These are phyloP conservation scores for Terfezia boudieri DNA, from an alignment of 495 filamentous ascomycete genomes.

Conservation along the genomic window DNA sequence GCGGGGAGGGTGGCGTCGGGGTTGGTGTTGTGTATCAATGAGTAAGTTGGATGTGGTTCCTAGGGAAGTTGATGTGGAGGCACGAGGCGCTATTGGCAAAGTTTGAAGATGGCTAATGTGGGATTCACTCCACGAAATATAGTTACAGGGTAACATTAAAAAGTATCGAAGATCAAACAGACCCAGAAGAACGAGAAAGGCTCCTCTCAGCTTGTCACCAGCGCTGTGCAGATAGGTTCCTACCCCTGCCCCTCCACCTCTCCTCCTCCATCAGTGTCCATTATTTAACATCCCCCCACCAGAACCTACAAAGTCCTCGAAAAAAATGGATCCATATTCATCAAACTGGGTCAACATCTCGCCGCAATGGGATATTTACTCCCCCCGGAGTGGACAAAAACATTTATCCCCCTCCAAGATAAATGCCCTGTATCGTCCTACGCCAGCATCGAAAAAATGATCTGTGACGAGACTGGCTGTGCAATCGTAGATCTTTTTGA, in stretches of 20 bases:
- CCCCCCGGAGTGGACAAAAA: conserved; percentile 66
- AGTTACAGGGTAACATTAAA: conserved; percentile 71
- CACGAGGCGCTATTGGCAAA: neutral
- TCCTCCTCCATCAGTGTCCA: neutral
- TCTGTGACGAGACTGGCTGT: conserved; percentile 56
- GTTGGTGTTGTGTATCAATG: conserved; percentile 65
- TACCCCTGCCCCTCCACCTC: neutral
- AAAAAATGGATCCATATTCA: conserved; percentile 92
- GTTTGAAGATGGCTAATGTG: conserved; percentile 4
- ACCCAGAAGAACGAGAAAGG: conserved; percentile 36
- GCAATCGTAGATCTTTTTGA: conserved; percentile 64
- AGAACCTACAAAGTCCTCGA: conserved; percentile 72
- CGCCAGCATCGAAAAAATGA: conserved; percentile 72
- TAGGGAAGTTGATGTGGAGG: neutral
- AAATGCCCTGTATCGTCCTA: conserved; percentile 82
- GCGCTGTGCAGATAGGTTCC: conserved; percentile 50
- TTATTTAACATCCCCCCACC: neutral
- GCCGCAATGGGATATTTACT: conserved; percentile 89
- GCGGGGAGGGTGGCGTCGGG: conserved; percentile 58
- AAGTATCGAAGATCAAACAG: conserved; percentile 25
- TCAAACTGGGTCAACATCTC: conserved; percentile 91
- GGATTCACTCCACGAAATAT: conserved; percentile 1
- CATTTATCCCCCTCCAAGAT: conserved; percentile 92
- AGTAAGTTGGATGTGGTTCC: conserved; percentile 33
- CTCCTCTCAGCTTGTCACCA: conserved; percentile 72